These are phyloP conservation scores for Aspergillus ostianus DNA, from an alignment of 495 filamentous ascomycete species.

Conservation along the genomic window DNA sequence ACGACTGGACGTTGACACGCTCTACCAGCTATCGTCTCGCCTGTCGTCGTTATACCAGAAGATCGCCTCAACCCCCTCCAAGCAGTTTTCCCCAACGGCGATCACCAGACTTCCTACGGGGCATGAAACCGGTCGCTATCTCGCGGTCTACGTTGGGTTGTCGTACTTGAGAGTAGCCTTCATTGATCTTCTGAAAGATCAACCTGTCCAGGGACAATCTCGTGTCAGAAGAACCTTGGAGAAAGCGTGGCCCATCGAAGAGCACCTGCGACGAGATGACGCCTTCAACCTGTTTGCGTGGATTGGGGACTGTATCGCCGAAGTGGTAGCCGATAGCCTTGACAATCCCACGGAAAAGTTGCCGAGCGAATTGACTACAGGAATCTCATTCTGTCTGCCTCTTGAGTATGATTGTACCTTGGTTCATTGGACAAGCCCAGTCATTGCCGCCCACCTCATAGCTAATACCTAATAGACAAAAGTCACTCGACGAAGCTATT, in stretches of 20 bases:
- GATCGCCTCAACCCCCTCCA: constrained; percentile 57
- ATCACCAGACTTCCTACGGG: constrained; percentile 63
- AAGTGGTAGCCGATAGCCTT: constrained; percentile 56
- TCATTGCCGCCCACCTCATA: background rate
- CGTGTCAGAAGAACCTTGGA: constrained; percentile 58
- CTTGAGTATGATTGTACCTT: constrained; percentile 56
- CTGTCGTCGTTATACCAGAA: constrained; percentile 55
- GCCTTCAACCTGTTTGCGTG: constrained; percentile 68
- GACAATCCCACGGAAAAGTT: constrained; percentile 29
- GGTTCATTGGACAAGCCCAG: background rate
- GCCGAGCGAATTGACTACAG: constrained; percentile 57
- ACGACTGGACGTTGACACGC: constrained; percentile 26
- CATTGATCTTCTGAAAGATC: constrained; percentile 58
- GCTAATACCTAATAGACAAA: constrained; percentile 51
- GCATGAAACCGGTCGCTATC: constrained; percentile 59
- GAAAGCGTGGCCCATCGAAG: constrained; percentile 69
- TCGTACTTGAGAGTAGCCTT: constrained; percentile 74
- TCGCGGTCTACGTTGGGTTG: constrained; percentile 73
- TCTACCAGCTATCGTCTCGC: constrained; percentile 54
- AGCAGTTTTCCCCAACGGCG: constrained; percentile 72
- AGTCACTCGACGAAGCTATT: constrained; percentile 64
- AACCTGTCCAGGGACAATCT: constrained; percentile 24
- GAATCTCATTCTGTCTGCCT: constrained; percentile 78
- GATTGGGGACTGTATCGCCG: constrained; percentile 69
- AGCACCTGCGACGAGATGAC: constrained; percentile 66